phyloP scores from a whole-genome alignment of 2,329 filamentous ascomycete genomes.

The Pseudogymnoascus sp. region DNA sequence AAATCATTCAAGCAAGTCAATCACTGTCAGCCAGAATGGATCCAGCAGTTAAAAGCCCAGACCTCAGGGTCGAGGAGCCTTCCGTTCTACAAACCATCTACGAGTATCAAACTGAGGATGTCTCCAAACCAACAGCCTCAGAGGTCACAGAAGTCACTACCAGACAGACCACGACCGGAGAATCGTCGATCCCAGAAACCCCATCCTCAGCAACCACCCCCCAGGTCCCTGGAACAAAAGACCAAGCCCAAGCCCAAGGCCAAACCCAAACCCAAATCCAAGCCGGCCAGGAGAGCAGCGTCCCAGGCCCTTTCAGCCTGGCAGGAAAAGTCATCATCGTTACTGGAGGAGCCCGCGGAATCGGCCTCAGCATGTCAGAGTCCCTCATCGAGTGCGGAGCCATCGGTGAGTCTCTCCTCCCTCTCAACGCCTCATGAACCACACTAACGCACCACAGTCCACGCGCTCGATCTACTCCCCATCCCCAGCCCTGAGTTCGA shows the following conservation, averaged over 20 bases:
- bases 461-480: background rate
- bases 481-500: background rate
- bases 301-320: constrained; percentile 58
- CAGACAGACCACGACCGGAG: background rate
- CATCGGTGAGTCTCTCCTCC: background rate
- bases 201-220: background rate
- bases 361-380: constrained; percentile 47
- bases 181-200: background rate
- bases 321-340: constrained; percentile 80
- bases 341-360: constrained; percentile 72
- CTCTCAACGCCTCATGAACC: background rate
- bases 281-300: background rate
- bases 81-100: background rate
- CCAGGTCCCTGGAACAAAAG: background rate
- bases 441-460: background rate
- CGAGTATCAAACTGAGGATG: background rate
- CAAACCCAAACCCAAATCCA: background rate
- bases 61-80: background rate
- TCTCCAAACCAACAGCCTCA: background rate
- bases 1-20: background rate
- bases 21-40: background rate
- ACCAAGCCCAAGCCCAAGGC: background rate
- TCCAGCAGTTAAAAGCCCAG: background rate
- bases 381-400: background rate
- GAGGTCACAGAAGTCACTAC: background rate